Base-by-base conservation (phyloP, 2,329 filamentous ascomycete genomes). In the Fusarium sp. region DNA sequence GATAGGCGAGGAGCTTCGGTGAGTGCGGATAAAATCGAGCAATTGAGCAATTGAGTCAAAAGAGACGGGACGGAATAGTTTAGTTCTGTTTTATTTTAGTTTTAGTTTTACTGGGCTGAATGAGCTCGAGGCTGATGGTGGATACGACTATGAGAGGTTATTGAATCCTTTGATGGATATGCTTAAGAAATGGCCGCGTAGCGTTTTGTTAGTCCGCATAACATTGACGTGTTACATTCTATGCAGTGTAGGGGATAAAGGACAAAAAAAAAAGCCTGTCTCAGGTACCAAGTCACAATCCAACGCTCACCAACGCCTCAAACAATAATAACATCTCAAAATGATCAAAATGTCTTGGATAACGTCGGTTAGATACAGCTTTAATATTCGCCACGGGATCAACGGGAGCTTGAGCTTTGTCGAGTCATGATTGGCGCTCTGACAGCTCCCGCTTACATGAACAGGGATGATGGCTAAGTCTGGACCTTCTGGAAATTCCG, bases 1-100 rank as follows among this genome's bases (percentile, higher is more conserved):
- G 69, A 71, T 71, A 71, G 69, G 59, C 69, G 69, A 71, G 54
- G 27, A 37, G 68, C 54, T 71, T 60, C 49, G 68, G 58, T 64
- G 67, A 67, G 53, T 35, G 35, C 40, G 62, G 49, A 23, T 23
- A 23, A 23, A 23, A 23, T 23, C 23, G 23, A 23, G 23, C 23
- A 23, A 23, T 23, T 23, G 23, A 5, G 23, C 23, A 23, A 53
- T 64, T 32, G 20, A 30, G 23, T 35, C 15, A 20, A 33, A 7
- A 17, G 46, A 18, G 46, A 35, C 46, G 46, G 46, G 20, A 49
- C 23, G 23, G 23, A 5, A 15, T 35, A 20, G 23, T n/a, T 50
- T 50, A 49, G 46, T 50, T 30, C 30, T 35, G 20, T 35, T 35
- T 35, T 50, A 26, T 50, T 33, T 33, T 50, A 50, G 46, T 30